Evolutionary conservation across 2,329 filamentous ascomycete genomes (phyloP).

Genomic region (Aspergillus uvarum): DNA sequence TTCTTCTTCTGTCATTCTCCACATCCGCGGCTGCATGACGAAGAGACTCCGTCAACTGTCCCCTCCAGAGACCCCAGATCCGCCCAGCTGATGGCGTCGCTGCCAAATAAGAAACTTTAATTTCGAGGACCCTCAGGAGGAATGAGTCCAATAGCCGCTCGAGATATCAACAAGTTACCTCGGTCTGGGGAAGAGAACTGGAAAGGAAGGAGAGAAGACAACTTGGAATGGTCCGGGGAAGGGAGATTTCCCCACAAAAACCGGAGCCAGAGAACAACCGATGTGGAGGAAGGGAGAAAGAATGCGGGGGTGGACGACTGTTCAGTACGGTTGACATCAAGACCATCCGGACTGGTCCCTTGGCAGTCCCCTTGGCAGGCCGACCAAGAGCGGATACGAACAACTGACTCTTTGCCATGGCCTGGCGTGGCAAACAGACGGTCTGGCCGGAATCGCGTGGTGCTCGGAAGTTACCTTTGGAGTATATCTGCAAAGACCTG

Average conservation of each 20-base stretch:
- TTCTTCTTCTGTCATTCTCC: no score
- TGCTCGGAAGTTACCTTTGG: no score
- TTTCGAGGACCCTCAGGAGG: no score
- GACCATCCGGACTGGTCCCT: neutral
- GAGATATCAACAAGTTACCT: neutral
- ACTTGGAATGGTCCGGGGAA: no score
- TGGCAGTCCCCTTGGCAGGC: neutral
- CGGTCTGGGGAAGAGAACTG: neutral
- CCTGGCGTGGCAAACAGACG: neutral
- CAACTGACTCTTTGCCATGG: neutral
- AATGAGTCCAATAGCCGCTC: neutral
- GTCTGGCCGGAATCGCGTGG: no score
- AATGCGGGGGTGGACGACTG: neutral
- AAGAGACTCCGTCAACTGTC: neutral
- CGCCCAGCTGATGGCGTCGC: neutral
- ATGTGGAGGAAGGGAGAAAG: neutral
- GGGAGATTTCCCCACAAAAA: no score
- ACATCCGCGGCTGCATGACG: neutral
- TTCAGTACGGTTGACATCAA: neutral
- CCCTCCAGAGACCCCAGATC: no score
- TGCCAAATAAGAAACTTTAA: no score
- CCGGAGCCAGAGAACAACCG: no score
- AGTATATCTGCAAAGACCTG: no score
- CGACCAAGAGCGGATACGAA: neutral
- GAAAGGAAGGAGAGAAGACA: no score